A percentile compares a stretch with the other conserved stretches of the same genome.
These are phyloP conservation scores for Pseudoturritis turrita DNA, from an alignment of 345 rosid genomes.

Conservation along the genomic window DNA sequence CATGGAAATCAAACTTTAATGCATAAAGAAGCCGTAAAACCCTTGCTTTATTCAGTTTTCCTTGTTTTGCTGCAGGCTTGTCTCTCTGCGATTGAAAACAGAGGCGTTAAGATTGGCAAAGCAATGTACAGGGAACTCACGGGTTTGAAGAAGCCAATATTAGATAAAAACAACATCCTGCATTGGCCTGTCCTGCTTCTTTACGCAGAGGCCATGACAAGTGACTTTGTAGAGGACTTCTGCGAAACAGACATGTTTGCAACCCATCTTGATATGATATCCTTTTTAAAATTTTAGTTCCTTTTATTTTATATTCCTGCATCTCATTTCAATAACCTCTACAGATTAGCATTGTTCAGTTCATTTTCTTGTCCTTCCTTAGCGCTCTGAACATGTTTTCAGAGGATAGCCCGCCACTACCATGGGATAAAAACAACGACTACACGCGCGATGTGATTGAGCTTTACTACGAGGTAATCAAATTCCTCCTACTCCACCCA, in stretches of 20 bases:
- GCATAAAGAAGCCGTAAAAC: background rate
- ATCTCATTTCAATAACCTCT: background rate
- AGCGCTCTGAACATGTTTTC: constrained; percentile 71
- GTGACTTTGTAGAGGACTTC: constrained; percentile 88
- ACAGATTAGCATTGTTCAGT: background rate
- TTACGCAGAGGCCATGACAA: constrained; percentile 87
- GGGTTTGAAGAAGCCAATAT: constrained; percentile 65
- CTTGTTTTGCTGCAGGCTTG: constrained; percentile 40
- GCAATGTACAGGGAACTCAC: constrained; percentile 69
- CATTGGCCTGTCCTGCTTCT: constrained; percentile 93
- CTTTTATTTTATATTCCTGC: background rate
- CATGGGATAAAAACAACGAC: constrained; percentile 67
- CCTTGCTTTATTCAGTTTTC: background rate
- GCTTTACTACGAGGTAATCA: constrained; percentile 77
- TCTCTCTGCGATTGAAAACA: constrained; percentile 57
- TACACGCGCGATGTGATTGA: constrained; percentile 73
- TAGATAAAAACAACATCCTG: constrained; percentile 66
- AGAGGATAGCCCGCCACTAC: constrained; percentile 61
- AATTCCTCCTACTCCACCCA: background rate
- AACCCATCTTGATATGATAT: constrained; percentile 83
- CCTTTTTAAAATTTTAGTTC: constrained; percentile 34
- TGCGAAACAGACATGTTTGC: constrained; percentile 81
- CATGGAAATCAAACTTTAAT: background rate
- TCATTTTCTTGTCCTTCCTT: constrained; percentile 40
- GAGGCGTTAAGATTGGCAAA: constrained; percentile 77